Evolutionary conservation across 352 stramenopile genomes (phyloP), one percentile per base, ranked within the genome.

Genomic region (Phytophthora fragariaefolia): DNA sequence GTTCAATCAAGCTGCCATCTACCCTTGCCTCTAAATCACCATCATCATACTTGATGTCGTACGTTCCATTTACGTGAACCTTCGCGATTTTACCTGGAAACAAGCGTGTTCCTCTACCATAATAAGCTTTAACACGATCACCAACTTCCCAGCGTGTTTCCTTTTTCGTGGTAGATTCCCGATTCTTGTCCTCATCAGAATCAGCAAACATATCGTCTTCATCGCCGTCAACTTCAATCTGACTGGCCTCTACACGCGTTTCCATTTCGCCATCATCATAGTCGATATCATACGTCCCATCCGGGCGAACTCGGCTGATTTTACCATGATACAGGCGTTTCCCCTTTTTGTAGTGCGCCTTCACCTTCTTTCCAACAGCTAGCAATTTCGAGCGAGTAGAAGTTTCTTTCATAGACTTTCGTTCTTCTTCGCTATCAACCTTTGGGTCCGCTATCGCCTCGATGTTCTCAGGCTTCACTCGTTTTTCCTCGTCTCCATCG

Each of bases 191-290:
- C 24, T 89, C 77, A 13, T 66, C 46, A 4, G 54, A 60, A 26
- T 79, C 59, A 6, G 50, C 83, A 64, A 92, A 90, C 47, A 73
- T 63, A 42, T 87, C 80, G 32, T 90, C 78, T 32, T 76, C 74
- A 54, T 90, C 83, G 5, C 63, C 46, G 12, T n/a, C 53, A 2
- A 48, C 45, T 54, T 61, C 53, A 6, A 66, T 69, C 26, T 55
- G 49, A 22, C 32, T 62, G n/a, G 36, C 28, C 24, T 65, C 58
- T 28, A 93, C 84, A 13, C 76, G 77, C 4, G 56, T 73, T 59
- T 95, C 86, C 2, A 73, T 52, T 55, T 93, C 84, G 7, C 84
- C 83, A 52, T 93, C 87, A 55, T 92, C 82, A 55, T 95, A 95
- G 15, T 63, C 45, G 42, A 95, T 69, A 60, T 93, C 83, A 40